phyloP scores from a whole-genome alignment of 441 rosid species.

The Omphalea diandra region DNA sequence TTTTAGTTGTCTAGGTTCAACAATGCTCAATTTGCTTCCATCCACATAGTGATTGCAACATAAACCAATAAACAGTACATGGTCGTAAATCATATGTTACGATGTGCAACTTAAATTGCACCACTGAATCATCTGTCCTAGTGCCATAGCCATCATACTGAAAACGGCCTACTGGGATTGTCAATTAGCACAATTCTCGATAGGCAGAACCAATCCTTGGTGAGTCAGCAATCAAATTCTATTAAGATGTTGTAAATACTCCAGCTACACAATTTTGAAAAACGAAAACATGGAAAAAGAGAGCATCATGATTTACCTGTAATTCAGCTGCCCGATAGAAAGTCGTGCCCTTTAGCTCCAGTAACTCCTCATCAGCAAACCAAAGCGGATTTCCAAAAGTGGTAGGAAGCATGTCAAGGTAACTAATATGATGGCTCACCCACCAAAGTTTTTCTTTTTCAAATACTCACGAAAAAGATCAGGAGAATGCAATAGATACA shows the following conservation, averaged over 20 bases:
- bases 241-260: background rate
- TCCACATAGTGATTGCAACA: background rate
- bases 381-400: constrained; percentile 82
- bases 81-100: background rate
- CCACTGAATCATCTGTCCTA: background rate
- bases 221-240: background rate
- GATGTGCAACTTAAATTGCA: background rate
- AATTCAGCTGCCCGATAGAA: constrained; percentile 69
- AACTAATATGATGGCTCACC: constrained; percentile 42
- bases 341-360: constrained; percentile 75
- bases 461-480: background rate
- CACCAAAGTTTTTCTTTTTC: too few relatives aligned
- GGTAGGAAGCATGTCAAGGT: constrained; percentile 87
- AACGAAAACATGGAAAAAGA: background rate
- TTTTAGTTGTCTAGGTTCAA: background rate
- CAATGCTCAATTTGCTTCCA: background rate
- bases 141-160: background rate
- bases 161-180: background rate
- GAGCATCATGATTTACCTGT: constrained; percentile 48
- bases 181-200: background rate
- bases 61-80: background rate
- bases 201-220: background rate
- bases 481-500: constrained; percentile 19
- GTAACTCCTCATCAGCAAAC: constrained; percentile 78
- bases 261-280: background rate